phyloP scores from a whole-genome alignment of 768 basidiomycete genomes.

The Trametes maxima region DNA sequence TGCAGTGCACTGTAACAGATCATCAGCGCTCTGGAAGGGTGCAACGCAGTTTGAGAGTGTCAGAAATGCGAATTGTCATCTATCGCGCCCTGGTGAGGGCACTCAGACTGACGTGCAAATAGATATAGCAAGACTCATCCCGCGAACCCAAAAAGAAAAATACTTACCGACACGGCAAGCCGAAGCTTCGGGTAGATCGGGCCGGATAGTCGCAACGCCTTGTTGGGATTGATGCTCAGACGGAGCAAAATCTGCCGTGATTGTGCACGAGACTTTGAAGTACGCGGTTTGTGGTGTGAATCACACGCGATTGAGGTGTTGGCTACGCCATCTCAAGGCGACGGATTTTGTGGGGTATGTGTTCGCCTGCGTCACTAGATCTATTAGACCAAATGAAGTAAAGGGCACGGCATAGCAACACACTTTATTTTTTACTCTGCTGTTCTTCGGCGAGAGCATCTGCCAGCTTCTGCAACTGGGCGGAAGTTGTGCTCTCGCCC shows the following conservation, averaged over 20 bases:
- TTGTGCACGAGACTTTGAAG: too few relatives aligned
- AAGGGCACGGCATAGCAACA: not conserved
- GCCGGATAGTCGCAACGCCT: not conserved
- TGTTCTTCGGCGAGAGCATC: conserved; percentile 36
- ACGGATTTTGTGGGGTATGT: too few relatives aligned
- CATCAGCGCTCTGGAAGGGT: too few relatives aligned
- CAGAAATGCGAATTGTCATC: conserved; percentile 41
- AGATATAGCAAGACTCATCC: conserved; percentile 5
- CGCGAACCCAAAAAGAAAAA: too few relatives aligned
- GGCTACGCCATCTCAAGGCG: too few relatives aligned
- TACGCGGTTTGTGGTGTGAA: too few relatives aligned
- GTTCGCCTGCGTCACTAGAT: too few relatives aligned
- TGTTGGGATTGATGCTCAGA: not conserved
- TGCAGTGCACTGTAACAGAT: too few relatives aligned
- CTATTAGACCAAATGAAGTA: too few relatives aligned
- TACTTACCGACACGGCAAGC: not conserved
- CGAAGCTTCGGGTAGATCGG: not conserved
- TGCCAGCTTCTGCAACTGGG: conserved; percentile 38
- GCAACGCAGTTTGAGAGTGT: conserved; percentile 1
- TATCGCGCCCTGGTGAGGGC: conserved; percentile 7
- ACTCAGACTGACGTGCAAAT: conserved; percentile 20
- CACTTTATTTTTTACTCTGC: not conserved
- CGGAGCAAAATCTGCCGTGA: too few relatives aligned
- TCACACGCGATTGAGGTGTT: too few relatives aligned
- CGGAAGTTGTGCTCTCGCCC: conserved; percentile 39